These are phyloP conservation scores for Anisodus acutangulus DNA, from an alignment of 257 asterid species.

Conservation along the genomic window DNA sequence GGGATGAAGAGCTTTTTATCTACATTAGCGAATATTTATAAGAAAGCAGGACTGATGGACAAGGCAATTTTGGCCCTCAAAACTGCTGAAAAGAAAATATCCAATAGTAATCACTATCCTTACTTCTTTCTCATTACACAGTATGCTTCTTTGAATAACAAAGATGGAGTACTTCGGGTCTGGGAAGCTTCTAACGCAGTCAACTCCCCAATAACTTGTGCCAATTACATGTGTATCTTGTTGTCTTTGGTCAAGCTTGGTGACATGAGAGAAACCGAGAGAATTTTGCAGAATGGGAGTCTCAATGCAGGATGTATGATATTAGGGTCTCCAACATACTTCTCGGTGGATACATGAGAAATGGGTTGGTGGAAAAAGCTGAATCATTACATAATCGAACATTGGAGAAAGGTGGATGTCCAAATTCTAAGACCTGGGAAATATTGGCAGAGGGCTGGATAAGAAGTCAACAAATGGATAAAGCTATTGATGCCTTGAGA, in stretches of 20 bases:
- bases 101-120: constrained; percentile 41
- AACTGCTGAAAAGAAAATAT: constrained; percentile 45
- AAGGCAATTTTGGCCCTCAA: constrained; percentile 41
- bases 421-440: constrained; percentile 54
- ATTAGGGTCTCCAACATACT: constrained; percentile 49
- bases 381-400: constrained; percentile 39
- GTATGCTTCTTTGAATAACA: constrained; percentile 43
- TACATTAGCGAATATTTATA: constrained; percentile 47
- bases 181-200: constrained; percentile 46
- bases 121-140: constrained; percentile 43
- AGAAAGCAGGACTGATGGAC: constrained; percentile 32
- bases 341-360: constrained; percentile 50
- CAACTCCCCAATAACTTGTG: constrained; percentile 38
- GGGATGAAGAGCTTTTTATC: constrained; percentile 46
- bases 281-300: constrained; percentile 44
- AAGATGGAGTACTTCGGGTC: constrained; percentile 44
- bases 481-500: constrained; percentile 39
- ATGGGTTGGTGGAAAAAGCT: constrained; percentile 38
- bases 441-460: constrained; percentile 50
- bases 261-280: constrained; percentile 39
- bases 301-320: constrained; percentile 41
- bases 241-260: constrained; percentile 49
- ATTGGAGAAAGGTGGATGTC: constrained; percentile 45
- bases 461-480: constrained; percentile 38
- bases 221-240: constrained; percentile 48